Percentiles rank a stretch among this genome's conserved stretches.
Evolutionary conservation across 495 filamentous ascomycete genomes (phyloP).

Genomic region (Xylaria cubensis): DNA sequence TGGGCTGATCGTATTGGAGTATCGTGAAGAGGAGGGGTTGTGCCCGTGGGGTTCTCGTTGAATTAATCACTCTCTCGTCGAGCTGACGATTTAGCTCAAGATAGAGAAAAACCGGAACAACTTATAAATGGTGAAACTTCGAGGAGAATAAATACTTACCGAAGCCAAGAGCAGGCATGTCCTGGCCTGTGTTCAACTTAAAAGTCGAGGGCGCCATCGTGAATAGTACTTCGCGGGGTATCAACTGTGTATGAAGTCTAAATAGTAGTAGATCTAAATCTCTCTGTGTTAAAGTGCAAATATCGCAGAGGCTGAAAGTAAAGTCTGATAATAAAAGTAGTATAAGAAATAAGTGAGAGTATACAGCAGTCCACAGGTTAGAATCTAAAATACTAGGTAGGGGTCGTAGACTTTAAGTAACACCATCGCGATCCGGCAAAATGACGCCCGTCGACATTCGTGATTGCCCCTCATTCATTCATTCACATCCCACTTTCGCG

Average conservation of each 20-base stretch:
- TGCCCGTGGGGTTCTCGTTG: not conserved
- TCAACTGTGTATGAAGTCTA: slow-evolving; percentile 1
- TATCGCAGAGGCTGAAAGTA: not conserved
- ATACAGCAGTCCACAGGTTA: not conserved
- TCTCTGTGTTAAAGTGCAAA: not conserved
- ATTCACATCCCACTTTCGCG: slow-evolving; percentile 5
- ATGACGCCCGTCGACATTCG: slow-evolving; percentile 29
- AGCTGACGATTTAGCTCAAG: not conserved
- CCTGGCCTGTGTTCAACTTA: slow-evolving; percentile 77
- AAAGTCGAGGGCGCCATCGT: slow-evolving; percentile 60
- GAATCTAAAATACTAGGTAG: not conserved
- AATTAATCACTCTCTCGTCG: not conserved
- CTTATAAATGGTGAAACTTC: not conserved
- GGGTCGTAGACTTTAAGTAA: slow-evolving; percentile 1
- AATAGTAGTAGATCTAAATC: not conserved
- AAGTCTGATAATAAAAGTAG: not conserved
- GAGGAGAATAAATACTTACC: slow-evolving; percentile 53
- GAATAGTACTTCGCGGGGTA: not conserved
- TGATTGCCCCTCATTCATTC: slow-evolving; percentile 6
- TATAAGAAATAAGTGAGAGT: not conserved
- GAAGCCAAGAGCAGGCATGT: slow-evolving; percentile 78
- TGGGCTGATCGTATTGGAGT: not conserved
- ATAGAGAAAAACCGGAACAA: not conserved
- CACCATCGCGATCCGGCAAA: slow-evolving; percentile 35
- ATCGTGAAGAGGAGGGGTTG: not conserved